Conservation (phyloP, 208 protist species). For the Angomonas deanei region DNA sequence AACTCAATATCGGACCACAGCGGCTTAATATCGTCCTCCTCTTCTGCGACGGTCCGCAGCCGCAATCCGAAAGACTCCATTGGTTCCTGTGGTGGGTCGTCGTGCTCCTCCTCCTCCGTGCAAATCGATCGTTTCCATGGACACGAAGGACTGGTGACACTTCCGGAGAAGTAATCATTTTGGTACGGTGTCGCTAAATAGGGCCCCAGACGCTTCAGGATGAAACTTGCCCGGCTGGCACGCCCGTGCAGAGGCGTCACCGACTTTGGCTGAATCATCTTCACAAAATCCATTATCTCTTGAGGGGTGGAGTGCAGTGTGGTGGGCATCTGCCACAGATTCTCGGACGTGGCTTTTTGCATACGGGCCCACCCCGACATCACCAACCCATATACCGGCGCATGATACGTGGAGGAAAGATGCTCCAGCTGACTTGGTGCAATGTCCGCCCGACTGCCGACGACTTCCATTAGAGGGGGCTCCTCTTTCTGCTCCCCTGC, state of each 20-base stretch:
- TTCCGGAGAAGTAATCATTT: slow-evolving; percentile 14
- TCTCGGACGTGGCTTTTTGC: slow-evolving; percentile 11
- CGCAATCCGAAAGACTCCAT: neutral
- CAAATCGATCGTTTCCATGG: neutral
- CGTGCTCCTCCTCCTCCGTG: no score
- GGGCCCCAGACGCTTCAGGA: slow-evolving; percentile 55
- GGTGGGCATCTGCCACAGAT: slow-evolving; percentile 59
- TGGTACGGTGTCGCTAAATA: slow-evolving; percentile 38
- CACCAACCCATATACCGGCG: slow-evolving; percentile 59
- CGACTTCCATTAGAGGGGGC: slow-evolving; percentile 56
- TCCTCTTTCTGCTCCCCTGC: neutral
- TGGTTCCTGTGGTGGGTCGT: neutral
- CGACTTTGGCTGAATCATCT: slow-evolving; percentile 45
- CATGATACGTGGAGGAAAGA: slow-evolving; percentile 15
- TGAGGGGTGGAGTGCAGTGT: slow-evolving; percentile 70
- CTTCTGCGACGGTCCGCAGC: neutral
- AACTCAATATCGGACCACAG: neutral
- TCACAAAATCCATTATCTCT: slow-evolving; percentile 65
- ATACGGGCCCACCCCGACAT: slow-evolving; percentile 72
- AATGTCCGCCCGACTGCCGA: slow-evolving; percentile 33
- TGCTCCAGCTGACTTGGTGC: slow-evolving; percentile 19
- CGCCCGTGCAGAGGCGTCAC: slow-evolving; percentile 64
- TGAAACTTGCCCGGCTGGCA: slow-evolving; percentile 26
- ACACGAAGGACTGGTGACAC: neutral
- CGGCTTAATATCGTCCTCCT: neutral